phyloP scores from a whole-genome alignment of 768 basidiomycete genomes.

The Piloderma croceum region DNA sequence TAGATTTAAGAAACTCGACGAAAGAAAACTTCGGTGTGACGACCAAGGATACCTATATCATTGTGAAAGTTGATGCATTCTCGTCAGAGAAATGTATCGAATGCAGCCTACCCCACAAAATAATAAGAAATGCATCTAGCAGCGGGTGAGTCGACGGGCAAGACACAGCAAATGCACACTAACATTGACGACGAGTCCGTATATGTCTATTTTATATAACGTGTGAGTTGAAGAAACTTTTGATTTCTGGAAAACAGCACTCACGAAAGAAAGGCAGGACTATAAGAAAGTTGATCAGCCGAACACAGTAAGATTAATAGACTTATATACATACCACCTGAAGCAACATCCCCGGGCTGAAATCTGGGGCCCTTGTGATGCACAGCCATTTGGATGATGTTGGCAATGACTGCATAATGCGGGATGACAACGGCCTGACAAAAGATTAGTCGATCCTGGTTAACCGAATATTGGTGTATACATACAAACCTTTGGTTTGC shows the following conservation, averaged over 20 bases:
- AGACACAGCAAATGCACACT: slow-evolving; percentile 15
- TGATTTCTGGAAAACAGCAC: slow-evolving; percentile 24
- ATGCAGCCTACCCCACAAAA: slow-evolving; percentile 44
- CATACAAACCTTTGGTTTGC: slow-evolving; percentile 31
- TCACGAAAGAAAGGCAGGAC: slow-evolving; percentile 59
- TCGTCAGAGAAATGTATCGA: not conserved
- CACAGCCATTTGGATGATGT: slow-evolving; percentile 53
- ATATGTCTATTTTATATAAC: too few relatives aligned
- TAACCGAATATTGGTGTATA: slow-evolving; percentile 14
- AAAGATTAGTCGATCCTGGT: not conserved
- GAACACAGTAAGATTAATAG: not conserved
- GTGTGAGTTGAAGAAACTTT: too few relatives aligned
- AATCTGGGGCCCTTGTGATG: slow-evolving; percentile 40
- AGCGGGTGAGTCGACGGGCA: slow-evolving; percentile 4
- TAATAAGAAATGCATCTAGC: slow-evolving; percentile 46
- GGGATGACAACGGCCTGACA: slow-evolving; percentile 59
- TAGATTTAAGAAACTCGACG: slow-evolving; percentile 46
- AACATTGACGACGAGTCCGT: slow-evolving; percentile 54
- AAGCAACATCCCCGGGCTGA: slow-evolving; percentile 52
- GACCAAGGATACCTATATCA: slow-evolving; percentile 50
- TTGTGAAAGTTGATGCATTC: slow-evolving; percentile 7
- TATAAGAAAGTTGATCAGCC: slow-evolving; percentile 15
- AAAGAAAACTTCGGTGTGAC: slow-evolving; percentile 66
- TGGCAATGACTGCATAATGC: slow-evolving; percentile 60
- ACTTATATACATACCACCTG: slow-evolving; percentile 41